Conservation (phyloP, 345 rosid species). For the Pugionium cornutum region DNA sequence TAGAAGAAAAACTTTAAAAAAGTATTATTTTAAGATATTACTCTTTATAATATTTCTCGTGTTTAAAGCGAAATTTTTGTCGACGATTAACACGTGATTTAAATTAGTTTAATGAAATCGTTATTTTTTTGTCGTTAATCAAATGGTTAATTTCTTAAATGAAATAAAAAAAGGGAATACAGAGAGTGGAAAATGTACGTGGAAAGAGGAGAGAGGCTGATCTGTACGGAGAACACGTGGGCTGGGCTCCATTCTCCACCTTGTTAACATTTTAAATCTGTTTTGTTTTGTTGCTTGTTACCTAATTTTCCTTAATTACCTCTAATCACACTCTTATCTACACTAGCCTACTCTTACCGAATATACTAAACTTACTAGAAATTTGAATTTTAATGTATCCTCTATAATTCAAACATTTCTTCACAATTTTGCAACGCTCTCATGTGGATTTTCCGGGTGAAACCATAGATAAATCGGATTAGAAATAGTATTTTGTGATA, state of each 20-base stretch:
- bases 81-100: too few species aligned
- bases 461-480: background rate
- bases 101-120: too few species aligned
- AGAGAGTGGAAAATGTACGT: constrained; percentile 41
- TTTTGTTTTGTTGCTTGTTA: background rate
- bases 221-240: constrained; percentile 55
- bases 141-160: background rate
- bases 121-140: too few species aligned
- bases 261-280: background rate
- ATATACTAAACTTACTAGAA: too few species aligned
- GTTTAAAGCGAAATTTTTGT: too few species aligned
- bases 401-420: background rate
- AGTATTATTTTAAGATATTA: too few species aligned
- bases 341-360: constrained; percentile 26
- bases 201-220: constrained; percentile 44
- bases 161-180: constrained; percentile 2
- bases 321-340: constrained; percentile 31
- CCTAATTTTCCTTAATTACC: constrained; percentile 26
- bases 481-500: background rate
- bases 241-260: constrained; percentile 37
- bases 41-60: too few species aligned
- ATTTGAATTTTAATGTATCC: background rate
- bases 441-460: background rate
- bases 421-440: background rate
- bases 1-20: too few species aligned